phyloP scores from a whole-genome alignment of 306 rosid genomes.

The Castanopsis chinensis region DNA sequence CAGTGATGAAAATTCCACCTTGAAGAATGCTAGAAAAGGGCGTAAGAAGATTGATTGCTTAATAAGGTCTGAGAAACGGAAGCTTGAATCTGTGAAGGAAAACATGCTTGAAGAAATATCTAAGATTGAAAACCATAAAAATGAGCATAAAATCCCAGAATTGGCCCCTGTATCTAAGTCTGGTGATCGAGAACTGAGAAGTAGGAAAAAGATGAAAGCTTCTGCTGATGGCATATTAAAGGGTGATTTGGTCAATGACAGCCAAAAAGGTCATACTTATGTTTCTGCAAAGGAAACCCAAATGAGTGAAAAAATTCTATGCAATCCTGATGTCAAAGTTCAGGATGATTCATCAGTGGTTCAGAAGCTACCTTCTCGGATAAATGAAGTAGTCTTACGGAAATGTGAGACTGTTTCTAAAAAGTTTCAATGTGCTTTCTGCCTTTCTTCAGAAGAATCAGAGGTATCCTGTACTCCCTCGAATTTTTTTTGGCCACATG shows the following conservation, averaged over 20 bases:
- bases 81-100: slow-evolving; percentile 26
- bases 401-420: slow-evolving; percentile 44
- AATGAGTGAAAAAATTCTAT: slow-evolving; percentile 17
- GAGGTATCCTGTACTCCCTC: slow-evolving; percentile 50
- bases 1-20: slow-evolving; percentile 16
- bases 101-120: slow-evolving; percentile 29
- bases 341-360: slow-evolving; percentile 29
- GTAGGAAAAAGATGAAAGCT: slow-evolving; percentile 36
- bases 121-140: slow-evolving; percentile 25
- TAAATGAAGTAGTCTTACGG: slow-evolving; percentile 30
- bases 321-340: slow-evolving; percentile 14
- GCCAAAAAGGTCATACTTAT: slow-evolving; percentile 8
- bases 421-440: slow-evolving; percentile 62
- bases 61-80: slow-evolving; percentile 30
- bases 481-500: background rate
- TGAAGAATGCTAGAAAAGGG: slow-evolving; percentile 33
- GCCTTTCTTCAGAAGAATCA: slow-evolving; percentile 75
- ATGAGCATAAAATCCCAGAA: slow-evolving; percentile 22
- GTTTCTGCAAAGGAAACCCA: slow-evolving; percentile 21
- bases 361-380: slow-evolving; percentile 30
- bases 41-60: slow-evolving; percentile 2
- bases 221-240: slow-evolving; percentile 27
- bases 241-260: background rate
- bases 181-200: slow-evolving; percentile 18
- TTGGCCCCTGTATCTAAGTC: slow-evolving; percentile 28